Base-by-base conservation (phyloP, 257 asterid genomes). In the Capsicum baccatum region DNA sequence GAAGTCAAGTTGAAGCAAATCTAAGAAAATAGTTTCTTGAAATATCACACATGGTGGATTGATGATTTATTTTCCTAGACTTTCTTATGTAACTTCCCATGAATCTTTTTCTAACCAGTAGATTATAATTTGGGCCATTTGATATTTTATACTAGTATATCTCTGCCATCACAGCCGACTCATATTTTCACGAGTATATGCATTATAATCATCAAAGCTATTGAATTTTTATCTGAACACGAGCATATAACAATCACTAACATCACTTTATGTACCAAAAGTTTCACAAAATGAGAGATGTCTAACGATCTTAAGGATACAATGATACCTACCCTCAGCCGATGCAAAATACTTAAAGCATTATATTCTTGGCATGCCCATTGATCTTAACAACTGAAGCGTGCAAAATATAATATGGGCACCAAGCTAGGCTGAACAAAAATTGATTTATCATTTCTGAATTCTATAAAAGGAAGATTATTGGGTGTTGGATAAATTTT, bases 1-100 rank as follows among this genome's bases (percentile, higher is more conserved):
- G 44, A 39, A 39, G 44, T 76, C 81, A 76, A 52, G 19, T 52
- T 13, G 63, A 52, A 52, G 63, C 9, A 76, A 52, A 76, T 76
- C 81, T 52, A 76, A 76, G 13, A 26, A 48, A 52, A 12, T 52
- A 13, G 21, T 76, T 76, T 76, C 63, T 8, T 21, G 7, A 13
- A 52, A 7, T 52, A 76, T 76, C 48, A 76, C 48, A 76, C 63
- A 26, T 52, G 19, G 48, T 54, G 48, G 8, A 76, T 52, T 52
- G 26, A 76, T 76, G 2, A 52, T 76, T 39, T 52, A 14, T 52
- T 15, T 52, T 52, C 14, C 14, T 76, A 21, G 21, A 52, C 15
- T 52, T 21, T 76, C 42, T 50, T 76, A 26, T 52, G 26, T 76
- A 44, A 14, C 64, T 76, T 76, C 54, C 81, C 48, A 54, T 26